These are phyloP conservation scores for Voacanga thouarsii DNA, from an alignment of 257 asterid species.

Conservation along the genomic window DNA sequence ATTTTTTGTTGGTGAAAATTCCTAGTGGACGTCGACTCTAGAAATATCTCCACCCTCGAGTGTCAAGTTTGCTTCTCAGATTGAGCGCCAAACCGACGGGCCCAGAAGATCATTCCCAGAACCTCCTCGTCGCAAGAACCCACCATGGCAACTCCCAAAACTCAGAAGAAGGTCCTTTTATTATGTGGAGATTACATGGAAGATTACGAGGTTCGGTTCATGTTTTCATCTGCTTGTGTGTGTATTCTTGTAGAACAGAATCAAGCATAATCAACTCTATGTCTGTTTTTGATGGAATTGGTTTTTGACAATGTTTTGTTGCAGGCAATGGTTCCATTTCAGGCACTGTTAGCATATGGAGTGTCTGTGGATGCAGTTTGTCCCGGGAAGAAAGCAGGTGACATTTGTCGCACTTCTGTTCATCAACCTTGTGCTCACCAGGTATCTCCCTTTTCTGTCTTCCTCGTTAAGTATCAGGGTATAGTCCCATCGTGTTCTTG, in stretches of 20 bases:
- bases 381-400: conserved; percentile 94
- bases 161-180: conserved; percentile 70
- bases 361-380: conserved; percentile 86
- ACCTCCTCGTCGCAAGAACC: conserved; percentile 23
- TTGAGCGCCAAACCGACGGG: background rate
- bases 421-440: conserved; percentile 70
- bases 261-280: background rate
- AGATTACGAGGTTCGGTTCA: conserved; percentile 66
- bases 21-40: background rate
- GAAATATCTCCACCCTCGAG: background rate
- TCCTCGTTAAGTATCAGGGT: background rate
- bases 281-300: background rate
- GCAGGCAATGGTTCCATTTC: conserved; percentile 96
- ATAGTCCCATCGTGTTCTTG: background rate
- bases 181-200: conserved; percentile 88
- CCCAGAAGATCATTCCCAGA: conserved; percentile 17
- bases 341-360: conserved; percentile 86
- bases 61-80: background rate
- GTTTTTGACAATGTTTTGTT: background rate
- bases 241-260: background rate
- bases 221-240: conserved; percentile 8
- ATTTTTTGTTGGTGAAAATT: background rate
- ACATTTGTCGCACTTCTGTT: conserved; percentile 76
- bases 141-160: conserved; percentile 20
- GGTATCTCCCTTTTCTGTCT: conserved; percentile 32